Evolutionary conservation across 176 grass and related monocot genomes (phyloP).

Genomic region (Aegilops umbellulata): DNA sequence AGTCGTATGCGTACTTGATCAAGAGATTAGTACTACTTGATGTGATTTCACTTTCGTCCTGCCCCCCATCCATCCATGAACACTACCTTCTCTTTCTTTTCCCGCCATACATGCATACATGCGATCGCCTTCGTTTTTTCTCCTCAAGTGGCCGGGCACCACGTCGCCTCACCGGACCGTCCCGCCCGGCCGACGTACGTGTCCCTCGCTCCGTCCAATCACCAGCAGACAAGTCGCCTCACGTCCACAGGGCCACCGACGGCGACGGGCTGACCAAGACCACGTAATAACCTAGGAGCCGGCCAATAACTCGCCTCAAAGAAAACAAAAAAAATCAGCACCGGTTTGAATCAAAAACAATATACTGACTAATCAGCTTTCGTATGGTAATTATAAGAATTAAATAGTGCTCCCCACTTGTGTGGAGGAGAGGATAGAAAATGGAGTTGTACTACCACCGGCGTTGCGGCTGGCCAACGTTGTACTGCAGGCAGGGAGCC

Average conservation of each 20-base stretch:
- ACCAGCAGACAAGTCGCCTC: background rate
- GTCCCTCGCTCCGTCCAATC: constrained; percentile 4
- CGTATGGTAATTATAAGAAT: background rate
- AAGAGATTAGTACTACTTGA: background rate
- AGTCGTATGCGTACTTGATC: background rate
- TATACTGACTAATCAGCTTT: background rate
- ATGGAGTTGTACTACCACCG: background rate
- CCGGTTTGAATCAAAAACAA: background rate
- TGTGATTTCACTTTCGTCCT: background rate
- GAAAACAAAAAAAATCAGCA: background rate
- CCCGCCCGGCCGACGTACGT: background rate
- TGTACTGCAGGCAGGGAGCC: constrained; percentile 3
- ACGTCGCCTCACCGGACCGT: constrained; percentile 3
- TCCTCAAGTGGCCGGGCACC: background rate
- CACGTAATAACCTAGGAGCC: background rate
- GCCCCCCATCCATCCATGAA: background rate
- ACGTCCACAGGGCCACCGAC: background rate
- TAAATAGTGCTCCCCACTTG: background rate
- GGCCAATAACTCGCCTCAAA: background rate
- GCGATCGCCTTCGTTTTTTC: background rate
- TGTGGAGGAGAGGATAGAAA: background rate
- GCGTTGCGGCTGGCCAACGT: background rate
- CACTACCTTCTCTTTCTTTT: background rate
- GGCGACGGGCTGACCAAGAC: background rate
- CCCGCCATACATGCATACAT: background rate